phyloP scores from a whole-genome alignment of 805 yeast genomes.

The Pichia cabralensis region DNA sequence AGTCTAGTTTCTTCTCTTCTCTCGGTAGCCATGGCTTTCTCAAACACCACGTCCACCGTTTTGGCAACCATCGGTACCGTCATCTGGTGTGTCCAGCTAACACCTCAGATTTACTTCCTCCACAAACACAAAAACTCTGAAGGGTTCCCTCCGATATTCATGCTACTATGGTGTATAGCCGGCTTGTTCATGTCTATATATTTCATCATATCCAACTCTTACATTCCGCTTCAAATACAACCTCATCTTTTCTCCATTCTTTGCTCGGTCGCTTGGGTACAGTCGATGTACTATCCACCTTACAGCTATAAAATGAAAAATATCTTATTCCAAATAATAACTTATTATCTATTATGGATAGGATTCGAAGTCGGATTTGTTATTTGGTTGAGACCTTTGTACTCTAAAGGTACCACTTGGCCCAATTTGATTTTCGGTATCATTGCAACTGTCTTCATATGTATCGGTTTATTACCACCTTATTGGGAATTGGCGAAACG shows the following conservation, averaged over 20 bases:
- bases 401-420: slow-evolving; percentile 43
- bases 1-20: background rate
- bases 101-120: slow-evolving; percentile 65
- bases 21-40: slow-evolving; percentile 10
- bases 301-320: slow-evolving; percentile 27
- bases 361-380: slow-evolving; percentile 66
- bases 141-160: slow-evolving; percentile 85
- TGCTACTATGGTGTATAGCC: slow-evolving; percentile 71
- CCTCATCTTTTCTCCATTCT: slow-evolving; percentile 75
- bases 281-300: slow-evolving; percentile 69
- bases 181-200: slow-evolving; percentile 87
- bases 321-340: slow-evolving; percentile 26
- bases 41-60: slow-evolving; percentile 49
- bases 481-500: slow-evolving; percentile 76
- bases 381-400: slow-evolving; percentile 53
- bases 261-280: slow-evolving; percentile 56
- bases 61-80: slow-evolving; percentile 86
- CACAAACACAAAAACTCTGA: slow-evolving; percentile 69
- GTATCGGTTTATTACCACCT: slow-evolving; percentile 78
- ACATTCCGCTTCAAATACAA: slow-evolving; percentile 73
- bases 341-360: slow-evolving; percentile 35
- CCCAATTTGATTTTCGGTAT: slow-evolving; percentile 76
- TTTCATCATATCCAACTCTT: slow-evolving; percentile 60
- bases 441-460: slow-evolving; percentile 65
- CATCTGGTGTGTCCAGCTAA: slow-evolving; percentile 84